These are phyloP conservation scores for Infundibulicybe gibba DNA, from an alignment of 768 basidiomycete genomes.

Conservation along the genomic window DNA sequence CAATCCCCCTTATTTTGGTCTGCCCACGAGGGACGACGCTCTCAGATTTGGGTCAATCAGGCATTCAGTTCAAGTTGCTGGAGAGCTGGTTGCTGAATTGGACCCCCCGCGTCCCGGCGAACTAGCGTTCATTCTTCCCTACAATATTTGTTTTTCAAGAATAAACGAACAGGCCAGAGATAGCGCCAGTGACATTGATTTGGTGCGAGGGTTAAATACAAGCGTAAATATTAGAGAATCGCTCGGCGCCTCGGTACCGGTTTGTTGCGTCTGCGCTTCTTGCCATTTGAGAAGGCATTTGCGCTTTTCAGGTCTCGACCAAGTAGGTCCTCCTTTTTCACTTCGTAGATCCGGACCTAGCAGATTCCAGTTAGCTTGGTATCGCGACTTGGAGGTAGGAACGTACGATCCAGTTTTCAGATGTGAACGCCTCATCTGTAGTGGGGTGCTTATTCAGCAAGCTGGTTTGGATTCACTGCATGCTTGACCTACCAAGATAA, in stretches of 20 bases:
- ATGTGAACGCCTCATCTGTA: slow-evolving; percentile 96
- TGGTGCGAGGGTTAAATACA: background rate
- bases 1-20: too few species aligned
- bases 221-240: slow-evolving; percentile 23
- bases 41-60: too few species aligned
- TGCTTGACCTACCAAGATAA: slow-evolving; percentile 69
- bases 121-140: too few species aligned
- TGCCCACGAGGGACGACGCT: too few species aligned
- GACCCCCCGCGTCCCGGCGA: too few species aligned
- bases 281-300: slow-evolving; percentile 80
- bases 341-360: slow-evolving; percentile 89
- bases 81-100: too few species aligned
- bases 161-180: too few species aligned
- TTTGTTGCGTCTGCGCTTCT: slow-evolving; percentile 83
- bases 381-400: background rate
- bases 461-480: background rate
- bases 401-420: slow-evolving; percentile 98
- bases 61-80: too few species aligned
- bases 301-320: slow-evolving; percentile 89
- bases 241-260: slow-evolving; percentile 60
- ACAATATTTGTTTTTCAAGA: too few species aligned
- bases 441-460: background rate
- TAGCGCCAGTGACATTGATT: too few species aligned
- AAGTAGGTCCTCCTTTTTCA: slow-evolving; percentile 89
- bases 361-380: slow-evolving; percentile 3